Percentiles rank a stretch among this genome's conserved stretches.
Evolutionary conservation across 345 rosid species (phyloP).

Genomic region (Populus nigra): DNA sequence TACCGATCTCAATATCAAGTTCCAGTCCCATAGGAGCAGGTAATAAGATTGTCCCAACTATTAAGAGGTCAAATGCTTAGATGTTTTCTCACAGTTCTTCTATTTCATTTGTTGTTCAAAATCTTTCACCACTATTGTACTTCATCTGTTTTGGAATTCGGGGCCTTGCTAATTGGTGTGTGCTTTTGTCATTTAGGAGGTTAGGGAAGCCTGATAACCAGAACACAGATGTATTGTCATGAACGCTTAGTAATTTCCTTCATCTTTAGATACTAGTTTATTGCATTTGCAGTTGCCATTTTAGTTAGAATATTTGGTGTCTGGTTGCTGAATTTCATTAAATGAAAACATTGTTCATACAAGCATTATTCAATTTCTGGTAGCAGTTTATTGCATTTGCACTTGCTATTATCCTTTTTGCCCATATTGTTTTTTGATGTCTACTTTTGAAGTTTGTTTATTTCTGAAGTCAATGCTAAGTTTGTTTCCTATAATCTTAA

Average conservation of each 20-base stretch:
- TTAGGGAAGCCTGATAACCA: slow-evolving; percentile 55
- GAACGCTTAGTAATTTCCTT: slow-evolving; percentile 50
- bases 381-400: not conserved
- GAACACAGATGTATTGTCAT: slow-evolving; percentile 46
- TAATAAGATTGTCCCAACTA: slow-evolving; percentile 24
- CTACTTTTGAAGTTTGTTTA: not conserved
- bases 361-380: not conserved
- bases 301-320: slow-evolving; percentile 13
- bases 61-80: not conserved
- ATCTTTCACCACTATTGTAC: not conserved
- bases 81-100: slow-evolving; percentile 9
- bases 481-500: not conserved
- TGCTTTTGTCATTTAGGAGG: slow-evolving; percentile 49
- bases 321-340: slow-evolving; percentile 2
- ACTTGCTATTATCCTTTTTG: not conserved
- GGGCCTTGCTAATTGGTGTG: slow-evolving; percentile 36
- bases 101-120: slow-evolving; percentile 15
- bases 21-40: slow-evolving; percentile 99
- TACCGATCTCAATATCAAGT: slow-evolving; percentile 93
- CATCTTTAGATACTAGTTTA: slow-evolving; percentile 33
- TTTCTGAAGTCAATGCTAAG: not conserved
- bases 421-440: not conserved
- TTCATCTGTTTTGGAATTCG: slow-evolving; percentile 16
- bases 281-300: slow-evolving; percentile 18
- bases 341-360: not conserved